A percentile compares a stretch with the other conserved stretches of the same genome.
Evolutionary conservation across 768 basidiomycete genomes (phyloP).

Genomic region (Kwoniella mangroviensis): DNA sequence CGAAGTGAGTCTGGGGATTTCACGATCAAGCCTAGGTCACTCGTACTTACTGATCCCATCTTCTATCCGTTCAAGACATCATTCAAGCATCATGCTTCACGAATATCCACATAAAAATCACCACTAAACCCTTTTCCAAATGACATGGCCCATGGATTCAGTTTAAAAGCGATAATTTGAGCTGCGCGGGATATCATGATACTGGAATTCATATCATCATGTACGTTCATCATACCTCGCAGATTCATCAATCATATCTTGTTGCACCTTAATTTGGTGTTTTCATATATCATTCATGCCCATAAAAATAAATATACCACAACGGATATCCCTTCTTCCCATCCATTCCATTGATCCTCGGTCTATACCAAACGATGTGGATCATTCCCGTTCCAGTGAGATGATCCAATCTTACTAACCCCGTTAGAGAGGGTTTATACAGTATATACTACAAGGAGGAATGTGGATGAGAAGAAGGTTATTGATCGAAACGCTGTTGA

Average conservation of each 20-base stretch:
- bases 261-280: background rate
- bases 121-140: no score
- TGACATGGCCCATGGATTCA: no score
- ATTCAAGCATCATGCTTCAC: no score
- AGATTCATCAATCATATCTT: background rate
- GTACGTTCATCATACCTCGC: background rate
- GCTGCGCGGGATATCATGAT: no score
- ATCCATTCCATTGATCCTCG: background rate
- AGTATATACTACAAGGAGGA: conserved; percentile 1
- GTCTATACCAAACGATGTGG: background rate
- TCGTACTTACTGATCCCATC: background rate
- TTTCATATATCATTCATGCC: conserved; percentile 15
- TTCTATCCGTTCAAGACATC: background rate
- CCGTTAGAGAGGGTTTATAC: conserved; percentile 17
- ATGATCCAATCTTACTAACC: background rate
- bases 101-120: no score
- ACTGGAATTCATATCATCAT: no score
- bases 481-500: conserved; percentile 24
- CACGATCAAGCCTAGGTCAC: no score
- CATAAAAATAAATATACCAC: conserved; percentile 12
- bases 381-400: background rate
- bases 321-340: background rate
- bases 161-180: no score
- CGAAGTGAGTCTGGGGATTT: no score
- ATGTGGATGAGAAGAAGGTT: background rate